A percentile compares a stretch with the other conserved stretches of the same genome.
Evolutionary conservation across 2,329 filamentous ascomycete species (phyloP).

Genomic region (Aspergillus sp.): DNA sequence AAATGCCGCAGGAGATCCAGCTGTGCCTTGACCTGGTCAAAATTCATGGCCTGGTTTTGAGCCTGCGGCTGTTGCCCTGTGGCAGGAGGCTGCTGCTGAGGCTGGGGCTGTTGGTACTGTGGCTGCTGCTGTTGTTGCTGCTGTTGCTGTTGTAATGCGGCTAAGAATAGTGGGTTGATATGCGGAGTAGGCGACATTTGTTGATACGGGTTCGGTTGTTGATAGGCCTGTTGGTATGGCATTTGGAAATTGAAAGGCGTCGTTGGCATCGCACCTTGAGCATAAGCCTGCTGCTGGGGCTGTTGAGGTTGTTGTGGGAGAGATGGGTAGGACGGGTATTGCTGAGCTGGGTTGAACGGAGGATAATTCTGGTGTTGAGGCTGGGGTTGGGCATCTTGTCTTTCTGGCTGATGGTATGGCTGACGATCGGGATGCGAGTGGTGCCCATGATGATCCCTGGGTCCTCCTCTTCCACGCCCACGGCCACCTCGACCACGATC

Average conservation of each 20-base stretch:
- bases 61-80: slow-evolving; percentile 25
- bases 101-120: slow-evolving; percentile 28
- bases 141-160: slow-evolving; percentile 45
- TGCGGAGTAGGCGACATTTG: slow-evolving; percentile 47
- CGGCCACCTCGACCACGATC: slow-evolving; percentile 40
- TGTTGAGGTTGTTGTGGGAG: slow-evolving; percentile 30
- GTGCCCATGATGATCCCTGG: slow-evolving; percentile 31
- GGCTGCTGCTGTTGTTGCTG: slow-evolving; percentile 35
- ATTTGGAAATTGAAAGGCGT: slow-evolving; percentile 39
- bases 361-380: slow-evolving; percentile 23
- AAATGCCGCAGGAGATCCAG: slow-evolving; percentile 41
- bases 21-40: slow-evolving; percentile 44
- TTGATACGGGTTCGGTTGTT: slow-evolving; percentile 46
- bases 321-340: slow-evolving; percentile 27
- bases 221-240: slow-evolving; percentile 39
- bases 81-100: slow-evolving; percentile 28
- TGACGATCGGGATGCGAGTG: slow-evolving; percentile 28
- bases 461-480: slow-evolving; percentile 30
- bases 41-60: slow-evolving; percentile 34
- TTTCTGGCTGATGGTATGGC: slow-evolving; percentile 24
- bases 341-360: slow-evolving; percentile 27
- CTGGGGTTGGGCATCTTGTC: slow-evolving; percentile 22
- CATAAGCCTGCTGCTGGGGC: slow-evolving; percentile 28
- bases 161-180: slow-evolving; percentile 60
- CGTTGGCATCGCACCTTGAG: slow-evolving; percentile 24